These are phyloP conservation scores for Neurospora cerealis DNA, from an alignment of 495 filamentous ascomycete genomes.

Conservation along the genomic window DNA sequence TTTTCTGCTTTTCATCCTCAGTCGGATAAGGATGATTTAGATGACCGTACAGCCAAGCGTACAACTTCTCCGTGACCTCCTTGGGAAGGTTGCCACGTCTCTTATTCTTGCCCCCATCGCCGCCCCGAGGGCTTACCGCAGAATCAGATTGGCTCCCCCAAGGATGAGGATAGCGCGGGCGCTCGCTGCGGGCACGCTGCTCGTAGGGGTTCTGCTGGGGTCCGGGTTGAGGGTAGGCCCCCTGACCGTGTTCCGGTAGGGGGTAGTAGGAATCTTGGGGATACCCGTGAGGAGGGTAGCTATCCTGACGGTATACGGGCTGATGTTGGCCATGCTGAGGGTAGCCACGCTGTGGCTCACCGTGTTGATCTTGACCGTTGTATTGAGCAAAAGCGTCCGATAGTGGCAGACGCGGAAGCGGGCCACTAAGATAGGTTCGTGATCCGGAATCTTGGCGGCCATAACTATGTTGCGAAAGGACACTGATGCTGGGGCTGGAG, in stretches of 20 bases:
- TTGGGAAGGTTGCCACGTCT: constrained; percentile 76
- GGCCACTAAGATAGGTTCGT: background rate
- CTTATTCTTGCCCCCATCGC: constrained; percentile 15
- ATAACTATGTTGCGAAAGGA: background rate
- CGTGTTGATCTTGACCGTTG: background rate
- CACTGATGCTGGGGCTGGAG: background rate
- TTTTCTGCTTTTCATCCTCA: constrained; percentile 80
- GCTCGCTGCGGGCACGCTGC: background rate
- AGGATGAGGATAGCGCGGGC: background rate
- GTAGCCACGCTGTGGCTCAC: background rate
- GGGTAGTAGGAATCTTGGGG: background rate
- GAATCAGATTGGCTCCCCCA: background rate
- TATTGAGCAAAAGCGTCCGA: background rate
- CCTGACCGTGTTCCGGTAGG: background rate
- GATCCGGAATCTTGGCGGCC: background rate
- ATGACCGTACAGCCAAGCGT: constrained; percentile 71
- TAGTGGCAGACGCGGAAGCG: background rate
- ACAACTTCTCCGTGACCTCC: constrained; percentile 69
- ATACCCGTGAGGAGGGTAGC: background rate
- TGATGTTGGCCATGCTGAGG: background rate
- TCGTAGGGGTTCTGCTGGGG: background rate
- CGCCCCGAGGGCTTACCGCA: background rate
- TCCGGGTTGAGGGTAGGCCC: background rate
- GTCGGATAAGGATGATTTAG: constrained; percentile 77
- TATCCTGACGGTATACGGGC: background rate